phyloP scores from a whole-genome alignment of 1,284 basidiomycete genomes.

The Naganishia albida region DNA sequence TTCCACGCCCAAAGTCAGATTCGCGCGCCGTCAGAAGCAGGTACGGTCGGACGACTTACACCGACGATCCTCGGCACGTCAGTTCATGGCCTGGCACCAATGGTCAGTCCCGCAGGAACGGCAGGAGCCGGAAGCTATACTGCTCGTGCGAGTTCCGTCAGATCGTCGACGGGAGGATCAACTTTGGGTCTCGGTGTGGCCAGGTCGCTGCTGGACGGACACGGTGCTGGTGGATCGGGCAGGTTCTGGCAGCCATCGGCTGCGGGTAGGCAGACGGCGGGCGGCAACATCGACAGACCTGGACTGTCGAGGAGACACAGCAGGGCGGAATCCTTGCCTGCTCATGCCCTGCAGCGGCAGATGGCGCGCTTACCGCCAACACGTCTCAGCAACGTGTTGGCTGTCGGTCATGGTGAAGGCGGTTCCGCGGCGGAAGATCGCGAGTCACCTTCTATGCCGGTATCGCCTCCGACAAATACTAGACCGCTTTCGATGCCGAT shows the following conservation, averaged over 20 bases:
- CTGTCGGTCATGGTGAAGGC: background rate
- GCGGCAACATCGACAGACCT: background rate
- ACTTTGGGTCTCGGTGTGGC: slow-evolving; percentile 39
- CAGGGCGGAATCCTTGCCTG: slow-evolving; percentile 29
- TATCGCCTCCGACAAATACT: background rate
- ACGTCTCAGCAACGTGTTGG: slow-evolving; percentile 17
- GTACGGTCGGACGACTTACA: slow-evolving; percentile 38
- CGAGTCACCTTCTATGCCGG: background rate
- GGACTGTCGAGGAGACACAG: slow-evolving; percentile 22
- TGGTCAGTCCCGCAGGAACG: slow-evolving; percentile 44
- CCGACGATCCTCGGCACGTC: background rate
- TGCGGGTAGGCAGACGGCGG: too few species aligned
- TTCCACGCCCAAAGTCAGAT: slow-evolving; percentile 72
- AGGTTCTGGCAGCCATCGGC: slow-evolving; percentile 12
- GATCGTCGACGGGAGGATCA: slow-evolving; percentile 41
- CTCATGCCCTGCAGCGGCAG: slow-evolving; percentile 20
- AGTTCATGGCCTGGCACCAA: slow-evolving; percentile 36
- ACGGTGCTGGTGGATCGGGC: background rate
- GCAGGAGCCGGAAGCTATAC: slow-evolving; percentile 49
- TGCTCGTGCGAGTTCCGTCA: slow-evolving; percentile 49
- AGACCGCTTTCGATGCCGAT: slow-evolving; percentile 25
- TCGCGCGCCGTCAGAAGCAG: slow-evolving; percentile 55
- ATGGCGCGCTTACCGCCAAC: slow-evolving; percentile 7
- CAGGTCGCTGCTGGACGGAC: slow-evolving; percentile 20
- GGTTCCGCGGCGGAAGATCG: background rate